Evolutionary conservation across 306 rosid genomes (phyloP).

Genomic region (Vigna nakashimae): DNA sequence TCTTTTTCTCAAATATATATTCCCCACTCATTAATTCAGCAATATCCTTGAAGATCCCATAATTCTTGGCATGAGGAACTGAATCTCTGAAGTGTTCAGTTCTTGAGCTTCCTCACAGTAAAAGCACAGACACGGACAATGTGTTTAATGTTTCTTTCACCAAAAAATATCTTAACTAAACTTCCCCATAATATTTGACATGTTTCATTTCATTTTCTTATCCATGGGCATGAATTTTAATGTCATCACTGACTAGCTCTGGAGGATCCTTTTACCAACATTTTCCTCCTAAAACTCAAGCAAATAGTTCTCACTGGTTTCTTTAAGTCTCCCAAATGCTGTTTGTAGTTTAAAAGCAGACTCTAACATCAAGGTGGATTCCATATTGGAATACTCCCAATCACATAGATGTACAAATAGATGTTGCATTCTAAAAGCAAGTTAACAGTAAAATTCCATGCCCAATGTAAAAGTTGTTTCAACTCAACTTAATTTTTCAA

Average conservation of each 20-base stretch:
- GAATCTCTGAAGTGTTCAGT: background rate
- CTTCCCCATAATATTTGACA: background rate
- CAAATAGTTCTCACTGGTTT: background rate
- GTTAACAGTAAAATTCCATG: no score
- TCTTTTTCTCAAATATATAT: slow-evolving; percentile 12
- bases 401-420: no score
- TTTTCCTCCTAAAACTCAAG: background rate
- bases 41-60: background rate
- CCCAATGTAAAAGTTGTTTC: background rate
- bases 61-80: background rate
- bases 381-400: background rate
- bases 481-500: background rate
- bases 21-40: background rate
- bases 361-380: background rate
- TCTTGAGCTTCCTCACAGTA: background rate
- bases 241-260: background rate
- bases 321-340: slow-evolving; percentile 23
- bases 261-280: background rate
- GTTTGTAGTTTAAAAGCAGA: background rate
- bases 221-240: background rate
- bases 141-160: background rate
- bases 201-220: slow-evolving; percentile 1
- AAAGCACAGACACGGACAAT: background rate
- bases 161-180: background rate
- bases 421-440: background rate